Evolutionary conservation across 1,284 basidiomycete species (phyloP), one percentile per base, ranked within the genome.

Genomic region (Vanrija pseudolonga): DNA sequence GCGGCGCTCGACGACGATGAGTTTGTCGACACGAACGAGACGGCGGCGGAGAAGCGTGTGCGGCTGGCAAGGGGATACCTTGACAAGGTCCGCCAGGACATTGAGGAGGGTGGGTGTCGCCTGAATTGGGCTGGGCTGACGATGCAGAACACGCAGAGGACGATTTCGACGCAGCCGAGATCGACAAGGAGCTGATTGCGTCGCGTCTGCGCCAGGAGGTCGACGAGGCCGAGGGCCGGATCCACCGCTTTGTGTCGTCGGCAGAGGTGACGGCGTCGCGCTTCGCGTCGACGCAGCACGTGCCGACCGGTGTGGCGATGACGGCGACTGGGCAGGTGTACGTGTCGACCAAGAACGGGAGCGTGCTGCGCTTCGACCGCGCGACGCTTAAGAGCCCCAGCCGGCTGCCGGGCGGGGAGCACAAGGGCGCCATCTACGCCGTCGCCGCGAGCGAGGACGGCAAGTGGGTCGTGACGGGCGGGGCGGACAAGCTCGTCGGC

Each of bases 11-110:
- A 85, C 66, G 89, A 91, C 48, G 90, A 92, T 65, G 85, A 90
- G 57, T 58, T 67, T 43, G 64, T 72, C 8, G 68, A 74, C 62
- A 83, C 86, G 58, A 82, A 87, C 63, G 91, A 98, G 79, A 98
- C 94, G 1, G 91, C 93, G 0, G 93, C 92, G 0, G 87, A 95
- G 80, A 98, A 98, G 76, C 79, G 95, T 55, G 80, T 98, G 12
- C 79, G 96, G 55, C 78, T 98, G 23, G 94, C 95, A 4, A 88
- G 91, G 72, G 77, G 94, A 61, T 98, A 98, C 75, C 78, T 99
- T 44, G 85, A 93, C 55, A 87, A 83, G 55, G 85, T 98, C 17
- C 51, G 63, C 45, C 88, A 89, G 72, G 84, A 88, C 59, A 81
- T 81, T 18, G 75, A 89, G 43, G 66, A 65, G 51, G 87, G 89